A percentile compares a stretch with the other conserved stretches of the same genome.
Conservation (phyloP, 2,329 filamentous ascomycete genomes). For the Aspergillus tubingensis region DNA sequence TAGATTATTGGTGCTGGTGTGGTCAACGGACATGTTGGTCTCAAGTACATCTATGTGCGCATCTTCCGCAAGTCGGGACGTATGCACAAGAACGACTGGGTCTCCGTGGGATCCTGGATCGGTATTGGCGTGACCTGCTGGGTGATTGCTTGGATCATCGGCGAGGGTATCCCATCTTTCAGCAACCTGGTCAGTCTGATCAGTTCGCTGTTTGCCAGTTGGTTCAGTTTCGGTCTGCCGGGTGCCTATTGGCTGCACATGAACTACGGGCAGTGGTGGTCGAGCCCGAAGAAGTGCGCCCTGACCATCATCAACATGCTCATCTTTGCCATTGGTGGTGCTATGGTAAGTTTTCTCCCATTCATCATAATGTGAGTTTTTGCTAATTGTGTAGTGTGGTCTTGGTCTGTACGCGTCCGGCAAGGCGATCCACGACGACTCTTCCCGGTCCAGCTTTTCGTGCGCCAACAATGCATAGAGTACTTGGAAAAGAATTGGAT, state of each 20-base stretch:
- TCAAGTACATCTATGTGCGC: constrained; percentile 66
- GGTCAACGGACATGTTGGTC: constrained; percentile 67
- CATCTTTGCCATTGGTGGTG: constrained; percentile 40
- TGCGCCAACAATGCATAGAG: constrained; percentile 37
- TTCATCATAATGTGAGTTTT: too few relatives aligned
- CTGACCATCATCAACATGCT: constrained; percentile 49
- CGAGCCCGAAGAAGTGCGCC: constrained; percentile 46
- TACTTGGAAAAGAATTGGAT: neutral
- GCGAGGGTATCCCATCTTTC: constrained; percentile 70
- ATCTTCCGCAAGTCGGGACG: constrained; percentile 61
- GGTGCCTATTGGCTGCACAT: constrained; percentile 52
- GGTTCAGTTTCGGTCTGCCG: constrained; percentile 56
- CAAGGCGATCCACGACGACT: constrained; percentile 36
- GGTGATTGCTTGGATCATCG: constrained; percentile 66
- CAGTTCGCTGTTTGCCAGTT: constrained; percentile 62
- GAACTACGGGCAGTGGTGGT: constrained; percentile 46
- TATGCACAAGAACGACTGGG: constrained; percentile 51
- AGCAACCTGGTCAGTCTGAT: constrained; percentile 65
- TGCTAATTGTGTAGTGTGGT: constrained; percentile 28
- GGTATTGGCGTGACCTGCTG: constrained; percentile 58
- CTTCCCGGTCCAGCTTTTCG: constrained; percentile 40
- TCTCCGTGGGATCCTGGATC: constrained; percentile 61
- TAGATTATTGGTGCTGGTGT: constrained; percentile 68
- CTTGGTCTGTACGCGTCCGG: constrained; percentile 42
- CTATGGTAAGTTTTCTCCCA: constrained; percentile 23